A percentile compares a stretch with the other conserved stretches of the same genome.
These are phyloP conservation scores for Alternaria gansuensis DNA, from an alignment of 2,329 filamentous ascomycete species.

Conservation along the genomic window DNA sequence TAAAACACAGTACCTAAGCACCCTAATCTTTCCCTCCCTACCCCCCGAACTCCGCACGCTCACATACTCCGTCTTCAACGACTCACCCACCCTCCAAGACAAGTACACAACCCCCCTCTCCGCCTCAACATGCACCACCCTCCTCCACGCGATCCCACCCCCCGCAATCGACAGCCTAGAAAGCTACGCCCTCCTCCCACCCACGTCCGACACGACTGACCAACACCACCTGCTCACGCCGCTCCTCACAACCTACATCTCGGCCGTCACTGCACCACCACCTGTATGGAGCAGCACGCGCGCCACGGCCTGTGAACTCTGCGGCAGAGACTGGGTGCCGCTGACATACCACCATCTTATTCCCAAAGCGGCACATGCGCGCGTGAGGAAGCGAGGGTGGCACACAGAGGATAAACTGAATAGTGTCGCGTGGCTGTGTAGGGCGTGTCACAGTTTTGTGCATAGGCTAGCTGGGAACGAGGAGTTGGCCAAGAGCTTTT, in stretches of 20 bases:
- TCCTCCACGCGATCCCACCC: conserved; percentile 64
- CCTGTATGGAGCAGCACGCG: conserved; percentile 69
- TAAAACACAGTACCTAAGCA: conserved; percentile 69
- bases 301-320: conserved; percentile 73
- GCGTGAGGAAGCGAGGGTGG: conserved; percentile 80
- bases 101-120: conserved; percentile 68
- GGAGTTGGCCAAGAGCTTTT: conserved; percentile 76
- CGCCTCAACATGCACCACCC: conserved; percentile 57
- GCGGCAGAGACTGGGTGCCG: conserved; percentile 75
- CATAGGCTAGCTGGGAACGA: conserved; percentile 79
- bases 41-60: conserved; percentile 69
- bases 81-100: conserved; percentile 60
- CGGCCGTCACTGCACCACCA: conserved; percentile 66
- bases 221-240: conserved; percentile 67
- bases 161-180: conserved; percentile 71
- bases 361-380: conserved; percentile 78
- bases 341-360: conserved; percentile 88
- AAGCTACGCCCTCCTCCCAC: conserved; percentile 70
- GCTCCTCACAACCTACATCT: conserved; percentile 70
- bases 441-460: conserved; percentile 84
- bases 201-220: conserved; percentile 50
- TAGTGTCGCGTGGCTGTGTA: conserved; percentile 85
- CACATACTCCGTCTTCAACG: conserved; percentile 66
- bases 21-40: conserved; percentile 72
- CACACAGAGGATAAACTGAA: conserved; percentile 77